Conservation (phyloP, 371 early-diverging fungal genomes). For the Zopfochytrium polystomum region DNA sequence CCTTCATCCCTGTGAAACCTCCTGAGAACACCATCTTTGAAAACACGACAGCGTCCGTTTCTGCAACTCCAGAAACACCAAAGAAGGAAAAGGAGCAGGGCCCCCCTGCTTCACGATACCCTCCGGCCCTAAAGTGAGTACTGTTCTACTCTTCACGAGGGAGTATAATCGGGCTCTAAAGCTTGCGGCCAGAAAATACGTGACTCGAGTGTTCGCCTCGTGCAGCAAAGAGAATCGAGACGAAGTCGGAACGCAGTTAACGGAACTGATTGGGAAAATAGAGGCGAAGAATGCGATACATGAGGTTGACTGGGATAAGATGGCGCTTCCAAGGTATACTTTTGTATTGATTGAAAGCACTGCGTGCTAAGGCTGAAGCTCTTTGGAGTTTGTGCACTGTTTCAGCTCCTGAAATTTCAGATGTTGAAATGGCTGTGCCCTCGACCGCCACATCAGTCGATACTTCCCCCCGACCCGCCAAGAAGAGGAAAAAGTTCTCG, state of each 20-base stretch:
- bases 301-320: conserved; percentile 63
- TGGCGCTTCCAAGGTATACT: conserved; percentile 60
- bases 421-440: background rate
- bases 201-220: conserved; percentile 56
- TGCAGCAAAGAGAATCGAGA: conserved; percentile 52
- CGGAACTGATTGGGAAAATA: conserved; percentile 54
- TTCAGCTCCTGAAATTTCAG: background rate
- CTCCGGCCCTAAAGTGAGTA: conserved; percentile 19
- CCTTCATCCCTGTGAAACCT: conserved; percentile 28
- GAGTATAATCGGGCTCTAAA: background rate
- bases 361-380: background rate
- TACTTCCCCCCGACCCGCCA: background rate
- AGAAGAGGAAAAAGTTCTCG: conserved; percentile 17
- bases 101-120: conserved; percentile 7
- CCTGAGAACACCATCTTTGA: conserved; percentile 14
- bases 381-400: background rate
- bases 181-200: conserved; percentile 53
- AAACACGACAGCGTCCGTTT: background rate
- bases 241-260: conserved; percentile 54
- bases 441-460: background rate
- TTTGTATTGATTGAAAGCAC: background rate
- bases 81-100: conserved; percentile 3
- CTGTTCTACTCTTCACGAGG: background rate
- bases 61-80: background rate
- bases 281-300: conserved; percentile 52